These are phyloP conservation scores for Aciculoconidium aculeatum DNA, from an alignment of 805 yeast genomes.

Conservation along the genomic window DNA sequence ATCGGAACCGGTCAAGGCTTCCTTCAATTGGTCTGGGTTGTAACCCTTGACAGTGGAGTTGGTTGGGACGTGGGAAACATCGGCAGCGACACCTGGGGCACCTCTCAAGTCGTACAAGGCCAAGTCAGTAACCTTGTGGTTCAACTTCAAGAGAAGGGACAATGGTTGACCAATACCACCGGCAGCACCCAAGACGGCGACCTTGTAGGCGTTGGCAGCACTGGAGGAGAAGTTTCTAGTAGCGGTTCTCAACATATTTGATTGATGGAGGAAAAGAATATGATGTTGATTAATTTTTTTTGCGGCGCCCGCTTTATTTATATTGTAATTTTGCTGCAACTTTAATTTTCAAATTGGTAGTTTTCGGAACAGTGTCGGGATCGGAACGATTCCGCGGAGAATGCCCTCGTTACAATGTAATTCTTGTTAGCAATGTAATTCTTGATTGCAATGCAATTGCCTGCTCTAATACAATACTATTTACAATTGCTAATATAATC, in stretches of 20 bases:
- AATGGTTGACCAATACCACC: slow-evolving; percentile 94
- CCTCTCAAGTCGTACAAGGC: slow-evolving; percentile 85
- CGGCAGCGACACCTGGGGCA: slow-evolving; percentile 97
- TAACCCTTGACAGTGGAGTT: slow-evolving; percentile 84
- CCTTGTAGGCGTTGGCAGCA: slow-evolving; percentile 60
- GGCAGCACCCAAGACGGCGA: slow-evolving; percentile 76
- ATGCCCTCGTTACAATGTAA: too few species aligned
- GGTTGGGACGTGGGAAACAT: slow-evolving; percentile 89
- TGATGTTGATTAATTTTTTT: slow-evolving; percentile 2
- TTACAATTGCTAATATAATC: too few species aligned
- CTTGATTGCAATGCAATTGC: not conserved
- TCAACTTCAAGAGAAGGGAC: slow-evolving; percentile 76
- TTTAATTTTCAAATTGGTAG: too few species aligned
- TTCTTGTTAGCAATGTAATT: too few species aligned
- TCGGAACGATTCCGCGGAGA: too few species aligned
- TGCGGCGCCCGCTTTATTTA: slow-evolving; percentile 2
- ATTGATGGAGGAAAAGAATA: slow-evolving; percentile 5
- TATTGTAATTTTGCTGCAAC: slow-evolving; percentile 4
- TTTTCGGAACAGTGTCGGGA: too few species aligned
- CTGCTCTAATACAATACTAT: not conserved
- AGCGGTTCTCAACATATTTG: slow-evolving; percentile 51
- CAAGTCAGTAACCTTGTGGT: slow-evolving; percentile 81
- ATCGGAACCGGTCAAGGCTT: slow-evolving; percentile 74
- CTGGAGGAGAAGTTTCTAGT: slow-evolving; percentile 64
- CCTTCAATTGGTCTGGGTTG: slow-evolving; percentile 70